A percentile compares a stretch with the other conserved stretches of the same genome.
Evolutionary conservation across 495 filamentous ascomycete species (phyloP).

Genomic region (Podospora conica): DNA sequence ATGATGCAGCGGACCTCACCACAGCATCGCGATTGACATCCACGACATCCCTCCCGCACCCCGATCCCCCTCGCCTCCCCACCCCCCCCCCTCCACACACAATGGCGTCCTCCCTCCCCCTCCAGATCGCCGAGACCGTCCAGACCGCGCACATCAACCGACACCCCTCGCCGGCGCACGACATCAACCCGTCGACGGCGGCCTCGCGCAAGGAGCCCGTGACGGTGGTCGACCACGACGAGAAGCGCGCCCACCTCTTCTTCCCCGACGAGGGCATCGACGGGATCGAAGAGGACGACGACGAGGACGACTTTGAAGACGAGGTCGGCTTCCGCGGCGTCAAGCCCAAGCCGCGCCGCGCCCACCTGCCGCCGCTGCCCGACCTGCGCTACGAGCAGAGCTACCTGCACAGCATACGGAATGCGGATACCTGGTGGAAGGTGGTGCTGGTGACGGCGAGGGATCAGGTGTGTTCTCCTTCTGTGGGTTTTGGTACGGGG

Average conservation of each 20-base stretch:
- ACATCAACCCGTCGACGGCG: constrained; percentile 74
- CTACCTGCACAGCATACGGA: constrained; percentile 77
- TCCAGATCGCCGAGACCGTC: constrained; percentile 66
- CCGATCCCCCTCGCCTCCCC: not conserved
- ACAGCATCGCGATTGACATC: not conserved
- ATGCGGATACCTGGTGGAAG: constrained; percentile 67
- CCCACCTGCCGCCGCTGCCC: constrained; percentile 71
- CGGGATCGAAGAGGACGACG: constrained; percentile 22
- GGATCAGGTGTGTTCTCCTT: constrained; percentile 63
- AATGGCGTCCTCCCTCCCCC: constrained; percentile 41
- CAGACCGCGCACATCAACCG: constrained; percentile 72
- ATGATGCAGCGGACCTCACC: constrained; percentile 11
- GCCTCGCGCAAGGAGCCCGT: constrained; percentile 51
- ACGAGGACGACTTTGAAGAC: constrained; percentile 40
- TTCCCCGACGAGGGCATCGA: constrained; percentile 22
- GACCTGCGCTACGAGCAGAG: constrained; percentile 97
- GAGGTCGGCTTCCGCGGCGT: constrained; percentile 53
- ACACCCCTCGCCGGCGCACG: constrained; percentile 61
- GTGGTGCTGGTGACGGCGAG: constrained; percentile 77
- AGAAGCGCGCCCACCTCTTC: constrained; percentile 25
- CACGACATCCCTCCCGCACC: not conserved
- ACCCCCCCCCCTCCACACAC: not conserved
- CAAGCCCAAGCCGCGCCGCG: constrained; percentile 44
- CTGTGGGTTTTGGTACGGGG: not conserved
- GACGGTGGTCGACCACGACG: constrained; percentile 24